These are phyloP conservation scores for Aquilaria sinensis DNA, from an alignment of 345 rosid species.

Conservation along the genomic window DNA sequence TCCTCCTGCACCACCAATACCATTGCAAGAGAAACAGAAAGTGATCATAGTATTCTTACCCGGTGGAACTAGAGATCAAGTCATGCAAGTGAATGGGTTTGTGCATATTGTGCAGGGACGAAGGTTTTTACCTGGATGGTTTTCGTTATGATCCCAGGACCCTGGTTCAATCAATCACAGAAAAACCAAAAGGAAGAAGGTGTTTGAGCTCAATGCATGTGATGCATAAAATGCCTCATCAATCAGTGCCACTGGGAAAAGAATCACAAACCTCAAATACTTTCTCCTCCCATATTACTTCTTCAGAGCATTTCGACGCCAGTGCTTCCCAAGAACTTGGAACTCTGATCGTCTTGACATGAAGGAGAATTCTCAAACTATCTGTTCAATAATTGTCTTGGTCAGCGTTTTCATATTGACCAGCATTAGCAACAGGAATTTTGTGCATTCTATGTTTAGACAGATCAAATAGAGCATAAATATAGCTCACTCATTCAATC, in stretches of 20 bases:
- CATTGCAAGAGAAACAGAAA: constrained; percentile 7
- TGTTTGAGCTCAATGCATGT: neutral
- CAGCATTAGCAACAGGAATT: neutral
- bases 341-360: constrained; percentile 49
- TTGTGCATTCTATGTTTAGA: too few relatives aligned
- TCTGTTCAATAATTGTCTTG: constrained; percentile 23
- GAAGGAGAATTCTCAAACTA: constrained; percentile 76
- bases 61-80: constrained; percentile 2
- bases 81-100: neutral
- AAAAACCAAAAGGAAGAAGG: neutral
- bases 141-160: constrained; percentile 56
- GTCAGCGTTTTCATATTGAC: neutral
- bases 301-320: constrained; percentile 31
- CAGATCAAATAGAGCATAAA: neutral
- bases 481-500: neutral
- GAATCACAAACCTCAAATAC: constrained; percentile 30
- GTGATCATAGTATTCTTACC: neutral
- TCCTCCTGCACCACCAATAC: constrained; percentile 28
- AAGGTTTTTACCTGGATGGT: constrained; percentile 43
- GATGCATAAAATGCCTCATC: neutral
- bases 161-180: constrained; percentile 19
- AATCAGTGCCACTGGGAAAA: neutral
- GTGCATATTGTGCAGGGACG: neutral
- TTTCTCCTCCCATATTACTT: constrained; percentile 59
- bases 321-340: constrained; percentile 41